These are phyloP conservation scores for Exobasidium cylindrosporum DNA, from an alignment of 1,284 basidiomycete genomes.

Conservation along the genomic window DNA sequence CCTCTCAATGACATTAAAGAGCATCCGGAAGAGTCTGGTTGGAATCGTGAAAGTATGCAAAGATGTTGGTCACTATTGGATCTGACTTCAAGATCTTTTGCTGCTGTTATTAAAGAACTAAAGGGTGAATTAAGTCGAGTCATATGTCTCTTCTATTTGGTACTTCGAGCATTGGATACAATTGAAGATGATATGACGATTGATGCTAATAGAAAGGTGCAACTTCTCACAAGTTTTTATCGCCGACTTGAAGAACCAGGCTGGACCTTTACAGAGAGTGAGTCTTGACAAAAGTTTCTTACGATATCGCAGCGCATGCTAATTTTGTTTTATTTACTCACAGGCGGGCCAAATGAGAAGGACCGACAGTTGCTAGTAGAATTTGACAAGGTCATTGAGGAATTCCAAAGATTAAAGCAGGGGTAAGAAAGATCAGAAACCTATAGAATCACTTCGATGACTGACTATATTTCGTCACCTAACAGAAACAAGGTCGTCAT, in stretches of 20 bases:
- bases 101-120: constrained; percentile 92
- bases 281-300: constrained; percentile 17
- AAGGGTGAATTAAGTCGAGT: constrained; percentile 90
- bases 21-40: constrained; percentile 51
- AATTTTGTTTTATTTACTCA: neutral
- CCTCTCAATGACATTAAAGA: constrained; percentile 56
- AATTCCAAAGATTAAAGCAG: constrained; percentile 63
- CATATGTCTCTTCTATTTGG: constrained; percentile 89
- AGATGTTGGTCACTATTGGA: constrained; percentile 89
- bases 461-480: too few species aligned
- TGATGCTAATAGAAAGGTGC: constrained; percentile 78
- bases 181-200: constrained; percentile 99
- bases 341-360: constrained; percentile 76
- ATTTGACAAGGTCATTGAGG: constrained; percentile 78
- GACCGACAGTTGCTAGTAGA: constrained; percentile 83
- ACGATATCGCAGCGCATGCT: neutral
- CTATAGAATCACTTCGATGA: neutral
- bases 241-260: constrained; percentile 75
- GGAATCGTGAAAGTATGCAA: constrained; percentile 65
- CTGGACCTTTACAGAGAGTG: constrained; percentile 77
- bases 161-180: constrained; percentile 88
- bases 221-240: constrained; percentile 80
- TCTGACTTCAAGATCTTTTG: constrained; percentile 81
- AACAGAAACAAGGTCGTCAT: constrained; percentile 74
- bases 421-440: constrained; percentile 15